Evolutionary conservation across 805 yeast species (phyloP), one percentile per base, ranked within the genome.

Genomic region (Phaffomyces antillensis): DNA sequence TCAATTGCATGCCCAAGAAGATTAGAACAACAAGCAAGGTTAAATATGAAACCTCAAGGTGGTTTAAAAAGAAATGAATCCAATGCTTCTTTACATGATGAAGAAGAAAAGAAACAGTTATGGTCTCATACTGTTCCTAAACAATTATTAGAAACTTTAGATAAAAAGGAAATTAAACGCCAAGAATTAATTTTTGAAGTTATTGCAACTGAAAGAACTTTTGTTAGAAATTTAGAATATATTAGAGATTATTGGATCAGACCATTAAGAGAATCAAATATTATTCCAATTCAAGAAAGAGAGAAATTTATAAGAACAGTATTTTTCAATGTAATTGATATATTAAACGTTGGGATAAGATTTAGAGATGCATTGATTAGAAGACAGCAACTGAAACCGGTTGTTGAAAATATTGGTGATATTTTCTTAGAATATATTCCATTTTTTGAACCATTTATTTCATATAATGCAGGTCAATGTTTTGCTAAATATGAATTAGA

Each of bases 1-100:
- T 86, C 96, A 37, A 90, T 93, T 54, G 95, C 96, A 12, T 93
- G 99, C 66, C 99, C 99, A 15, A 76, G 96, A 53, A 76, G 98
- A 50, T 70, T 93, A 41, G 98, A 91, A 64, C 98, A 93, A 64
- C 98, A 91, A 60, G 96, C 96, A 5, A 73, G 98, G 48, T 73
- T 87, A 42, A 89, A 90, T 55, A 74, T 87, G 79, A 86, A 86
- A 61, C 87, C 93, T 3, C 84, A 85, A 56, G 93, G 95, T 37
- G 95, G 91, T 0, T 71, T 91, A 54, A 75, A 80, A 48, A 70
- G 95, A 40, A 86, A 91, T 13, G 90, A 83, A 36, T 76, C 83
- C 8, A 73, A 81, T 43, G 65, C 81, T 12, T 82, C 88, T 1
- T 66, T 82, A 42, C 83, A 80, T 47, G 95, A 82, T 23, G 87